These are phyloP conservation scores for Pythium aristosporum DNA, from an alignment of 352 stramenopile genomes.

Conservation along the genomic window DNA sequence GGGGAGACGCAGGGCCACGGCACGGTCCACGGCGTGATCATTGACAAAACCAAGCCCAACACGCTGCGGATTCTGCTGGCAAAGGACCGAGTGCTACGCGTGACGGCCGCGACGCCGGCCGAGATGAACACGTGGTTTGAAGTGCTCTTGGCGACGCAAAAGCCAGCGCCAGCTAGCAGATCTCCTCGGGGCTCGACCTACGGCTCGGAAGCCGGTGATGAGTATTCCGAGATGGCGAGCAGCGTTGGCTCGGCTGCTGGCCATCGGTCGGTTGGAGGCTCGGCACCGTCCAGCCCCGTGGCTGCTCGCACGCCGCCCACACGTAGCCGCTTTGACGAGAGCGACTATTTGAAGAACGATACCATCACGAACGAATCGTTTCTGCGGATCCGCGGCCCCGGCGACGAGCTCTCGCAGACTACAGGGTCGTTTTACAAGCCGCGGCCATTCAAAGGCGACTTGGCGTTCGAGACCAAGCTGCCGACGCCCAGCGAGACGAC, in stretches of 20 bases:
- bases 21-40: slow-evolving; percentile 38
- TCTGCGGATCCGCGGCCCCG: slow-evolving; percentile 45
- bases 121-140: slow-evolving; percentile 53
- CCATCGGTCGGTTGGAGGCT: slow-evolving; percentile 5
- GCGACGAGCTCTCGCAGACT: slow-evolving; percentile 29
- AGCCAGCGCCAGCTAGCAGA: not conserved
- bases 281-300: slow-evolving; percentile 2
- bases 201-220: slow-evolving; percentile 10
- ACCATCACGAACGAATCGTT: slow-evolving; percentile 77
- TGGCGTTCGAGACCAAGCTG: slow-evolving; percentile 33
- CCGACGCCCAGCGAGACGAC: slow-evolving; percentile 17
- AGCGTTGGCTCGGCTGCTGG: slow-evolving; percentile 12
- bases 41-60: slow-evolving; percentile 48
- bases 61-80: slow-evolving; percentile 49
- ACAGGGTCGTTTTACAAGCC: slow-evolving; percentile 25
- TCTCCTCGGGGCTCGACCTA: slow-evolving; percentile 1
- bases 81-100: slow-evolving; percentile 35
- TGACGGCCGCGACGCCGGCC: slow-evolving; percentile 29
- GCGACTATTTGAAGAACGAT: slow-evolving; percentile 67
- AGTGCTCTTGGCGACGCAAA: slow-evolving; percentile 29
- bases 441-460: slow-evolving; percentile 63
- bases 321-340: slow-evolving; percentile 43
- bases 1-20: slow-evolving; percentile 61
- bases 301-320: not conserved
- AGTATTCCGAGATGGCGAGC: slow-evolving; percentile 21